These are phyloP conservation scores for Annulohypoxylon moriforme DNA, from an alignment of 495 filamentous ascomycete species.

Conservation along the genomic window DNA sequence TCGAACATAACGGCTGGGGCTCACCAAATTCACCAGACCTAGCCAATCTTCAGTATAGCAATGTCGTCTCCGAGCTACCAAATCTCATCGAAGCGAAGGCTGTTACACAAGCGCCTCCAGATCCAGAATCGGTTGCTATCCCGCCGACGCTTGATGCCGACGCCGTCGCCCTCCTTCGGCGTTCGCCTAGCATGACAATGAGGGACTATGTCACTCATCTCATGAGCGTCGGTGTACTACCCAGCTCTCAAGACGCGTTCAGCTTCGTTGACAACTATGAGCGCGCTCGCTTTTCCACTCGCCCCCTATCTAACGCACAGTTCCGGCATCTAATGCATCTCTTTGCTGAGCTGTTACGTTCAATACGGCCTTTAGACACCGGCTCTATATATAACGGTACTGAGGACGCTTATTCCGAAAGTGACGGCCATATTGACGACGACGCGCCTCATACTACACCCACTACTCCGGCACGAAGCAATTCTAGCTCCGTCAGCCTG, in stretches of 20 bases:
- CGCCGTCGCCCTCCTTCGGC: slow-evolving; percentile 75
- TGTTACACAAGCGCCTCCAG: slow-evolving; percentile 78
- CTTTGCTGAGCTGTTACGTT: slow-evolving; percentile 83
- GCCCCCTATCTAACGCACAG: slow-evolving; percentile 66
- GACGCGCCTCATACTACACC: slow-evolving; percentile 52
- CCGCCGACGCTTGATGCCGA: slow-evolving; percentile 63
- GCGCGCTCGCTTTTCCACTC: slow-evolving; percentile 78
- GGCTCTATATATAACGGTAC: slow-evolving; percentile 53
- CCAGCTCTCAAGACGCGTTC: slow-evolving; percentile 63
- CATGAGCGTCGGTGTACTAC: slow-evolving; percentile 71
- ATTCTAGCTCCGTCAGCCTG: slow-evolving; percentile 30
- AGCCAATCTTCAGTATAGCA: slow-evolving; percentile 80
- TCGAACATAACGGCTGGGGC: slow-evolving; percentile 91
- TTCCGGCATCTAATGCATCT: slow-evolving; percentile 87
- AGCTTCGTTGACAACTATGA: slow-evolving; percentile 84
- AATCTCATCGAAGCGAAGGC: slow-evolving; percentile 95
- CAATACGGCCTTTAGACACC: slow-evolving; percentile 74
- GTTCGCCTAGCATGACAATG: slow-evolving; percentile 78
- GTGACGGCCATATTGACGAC: slow-evolving; percentile 60
- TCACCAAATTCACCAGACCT: slow-evolving; percentile 78
- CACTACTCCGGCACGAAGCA: slow-evolving; percentile 41
- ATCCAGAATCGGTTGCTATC: slow-evolving; percentile 58
- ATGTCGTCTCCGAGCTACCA: slow-evolving; percentile 86
- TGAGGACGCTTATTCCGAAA: slow-evolving; percentile 47
- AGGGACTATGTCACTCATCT: slow-evolving; percentile 82